Percentiles rank a stretch among this genome's conserved stretches.
These are phyloP conservation scores for Rosa hybrid DNA, from an alignment of 331 rosid species.

Conservation along the genomic window DNA sequence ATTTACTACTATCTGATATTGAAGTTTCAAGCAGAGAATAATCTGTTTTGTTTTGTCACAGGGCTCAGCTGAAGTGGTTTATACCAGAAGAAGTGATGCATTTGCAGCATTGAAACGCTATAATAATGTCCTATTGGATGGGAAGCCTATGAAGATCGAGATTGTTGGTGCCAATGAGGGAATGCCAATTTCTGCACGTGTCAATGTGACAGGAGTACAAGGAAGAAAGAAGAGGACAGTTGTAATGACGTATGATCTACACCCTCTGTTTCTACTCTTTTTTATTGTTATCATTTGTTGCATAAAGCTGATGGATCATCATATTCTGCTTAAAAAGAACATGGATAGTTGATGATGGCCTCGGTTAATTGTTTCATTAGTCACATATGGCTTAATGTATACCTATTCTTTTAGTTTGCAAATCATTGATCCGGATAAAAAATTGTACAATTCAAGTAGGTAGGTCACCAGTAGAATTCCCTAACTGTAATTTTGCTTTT, in stretches of 20 bases:
- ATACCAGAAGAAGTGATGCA: conserved; percentile 90
- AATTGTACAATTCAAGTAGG: not conserved
- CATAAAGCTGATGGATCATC: not conserved
- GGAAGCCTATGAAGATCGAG: conserved; percentile 96
- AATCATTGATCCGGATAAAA: not conserved
- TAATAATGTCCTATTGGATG: conserved; percentile 85
- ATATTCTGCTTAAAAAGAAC: not conserved
- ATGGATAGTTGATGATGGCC: not conserved
- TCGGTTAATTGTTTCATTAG: not conserved
- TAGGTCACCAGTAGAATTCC: not conserved
- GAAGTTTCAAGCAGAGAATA: not conserved
- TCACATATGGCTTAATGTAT: not conserved
- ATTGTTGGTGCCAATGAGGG: conserved; percentile 69
- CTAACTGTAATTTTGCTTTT: not conserved
- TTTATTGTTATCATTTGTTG: not conserved
- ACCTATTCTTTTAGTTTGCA: not conserved
- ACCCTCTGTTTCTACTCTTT: not conserved
- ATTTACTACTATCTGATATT: not conserved
- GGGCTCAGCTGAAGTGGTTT: conserved; percentile 99
- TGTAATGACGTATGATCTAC: conserved; percentile 59
- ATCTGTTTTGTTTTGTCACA: conserved; percentile 25
- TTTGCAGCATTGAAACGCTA: conserved; percentile 92
- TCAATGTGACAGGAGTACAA: conserved; percentile 75
- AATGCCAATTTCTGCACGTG: conserved; percentile 76
- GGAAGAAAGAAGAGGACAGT: conserved; percentile 87